Evolutionary conservation across 495 filamentous ascomycete species (phyloP).

Genomic region (Penicillium verhagenii): DNA sequence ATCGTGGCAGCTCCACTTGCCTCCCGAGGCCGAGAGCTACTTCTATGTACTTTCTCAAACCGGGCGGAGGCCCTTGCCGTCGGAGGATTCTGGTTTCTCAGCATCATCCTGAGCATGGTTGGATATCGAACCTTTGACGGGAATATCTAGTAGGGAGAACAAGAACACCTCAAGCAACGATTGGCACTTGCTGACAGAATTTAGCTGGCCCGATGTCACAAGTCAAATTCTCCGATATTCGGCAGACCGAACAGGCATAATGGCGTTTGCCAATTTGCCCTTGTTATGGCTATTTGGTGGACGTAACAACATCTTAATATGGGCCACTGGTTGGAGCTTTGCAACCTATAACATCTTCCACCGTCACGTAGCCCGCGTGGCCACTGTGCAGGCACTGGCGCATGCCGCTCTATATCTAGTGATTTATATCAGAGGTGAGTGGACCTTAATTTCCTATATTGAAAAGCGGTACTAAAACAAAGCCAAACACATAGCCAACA

Average conservation of each 20-base stretch:
- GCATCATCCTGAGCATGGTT: slow-evolving; percentile 33
- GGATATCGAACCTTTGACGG: slow-evolving; percentile 35
- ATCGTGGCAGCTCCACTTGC: slow-evolving; percentile 33
- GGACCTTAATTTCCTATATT: not conserved
- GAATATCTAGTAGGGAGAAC: slow-evolving; percentile 40
- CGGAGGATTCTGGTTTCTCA: slow-evolving; percentile 40
- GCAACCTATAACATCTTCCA: slow-evolving; percentile 55
- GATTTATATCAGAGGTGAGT: slow-evolving; percentile 32
- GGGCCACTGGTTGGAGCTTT: slow-evolving; percentile 56
- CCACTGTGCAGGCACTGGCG: slow-evolving; percentile 49
- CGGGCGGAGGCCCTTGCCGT: slow-evolving; percentile 41
- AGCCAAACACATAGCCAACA: slow-evolving; percentile 20
- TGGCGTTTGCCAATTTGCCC: slow-evolving; percentile 52
- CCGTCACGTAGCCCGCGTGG: slow-evolving; percentile 55
- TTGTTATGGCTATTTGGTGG: slow-evolving; percentile 52
- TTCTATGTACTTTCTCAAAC: slow-evolving; percentile 41
- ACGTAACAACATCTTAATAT: slow-evolving; percentile 56
- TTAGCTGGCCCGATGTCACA: slow-evolving; percentile 34
- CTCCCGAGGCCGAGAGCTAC: slow-evolving; percentile 22
- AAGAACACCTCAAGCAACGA: not conserved
- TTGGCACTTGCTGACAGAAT: slow-evolving; percentile 9
- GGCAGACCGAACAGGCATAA: slow-evolving; percentile 51
- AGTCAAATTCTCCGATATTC: slow-evolving; percentile 43
- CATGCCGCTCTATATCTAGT: slow-evolving; percentile 41
- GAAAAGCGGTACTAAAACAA: no score